Evolutionary conservation across 441 rosid species (phyloP).

Genomic region (Populus hybrid): DNA sequence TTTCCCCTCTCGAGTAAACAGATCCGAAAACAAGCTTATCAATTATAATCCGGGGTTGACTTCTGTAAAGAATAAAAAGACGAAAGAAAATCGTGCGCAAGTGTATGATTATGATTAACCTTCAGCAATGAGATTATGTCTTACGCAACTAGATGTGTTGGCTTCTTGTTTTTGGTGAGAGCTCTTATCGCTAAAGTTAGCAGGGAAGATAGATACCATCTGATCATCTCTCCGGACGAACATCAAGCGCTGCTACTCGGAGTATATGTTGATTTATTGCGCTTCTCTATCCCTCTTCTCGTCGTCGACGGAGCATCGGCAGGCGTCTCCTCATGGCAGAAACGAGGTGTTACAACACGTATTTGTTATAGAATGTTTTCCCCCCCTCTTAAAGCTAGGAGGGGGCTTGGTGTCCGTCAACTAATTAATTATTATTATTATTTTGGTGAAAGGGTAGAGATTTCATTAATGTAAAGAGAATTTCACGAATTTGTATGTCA

Average conservation of each 20-base stretch:
- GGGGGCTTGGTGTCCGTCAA: not conserved
- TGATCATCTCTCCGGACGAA: not conserved
- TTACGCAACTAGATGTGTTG: not conserved
- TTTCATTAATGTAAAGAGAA: too few species aligned
- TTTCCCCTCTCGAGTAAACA: not conserved
- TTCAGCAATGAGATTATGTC: not conserved
- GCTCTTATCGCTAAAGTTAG: not conserved
- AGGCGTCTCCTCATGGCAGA: too few species aligned
- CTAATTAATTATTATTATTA: not conserved
- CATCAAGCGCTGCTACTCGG: too few species aligned
- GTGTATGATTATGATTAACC: not conserved
- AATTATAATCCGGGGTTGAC: not conserved
- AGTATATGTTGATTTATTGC: too few species aligned
- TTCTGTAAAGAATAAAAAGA: not conserved
- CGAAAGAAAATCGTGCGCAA: not conserved
- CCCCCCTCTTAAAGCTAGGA: not conserved
- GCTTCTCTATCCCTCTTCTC: too few species aligned
- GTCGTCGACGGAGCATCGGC: too few species aligned
- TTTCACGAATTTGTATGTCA: not conserved
- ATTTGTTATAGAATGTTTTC: too few species aligned
- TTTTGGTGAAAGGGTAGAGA: not conserved
- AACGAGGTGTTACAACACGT: too few species aligned
- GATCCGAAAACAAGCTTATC: not conserved
- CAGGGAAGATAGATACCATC: not conserved
- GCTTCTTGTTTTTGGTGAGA: not conserved